phyloP scores from a whole-genome alignment of 345 rosid species.

The Eucalyptus coolabah region DNA sequence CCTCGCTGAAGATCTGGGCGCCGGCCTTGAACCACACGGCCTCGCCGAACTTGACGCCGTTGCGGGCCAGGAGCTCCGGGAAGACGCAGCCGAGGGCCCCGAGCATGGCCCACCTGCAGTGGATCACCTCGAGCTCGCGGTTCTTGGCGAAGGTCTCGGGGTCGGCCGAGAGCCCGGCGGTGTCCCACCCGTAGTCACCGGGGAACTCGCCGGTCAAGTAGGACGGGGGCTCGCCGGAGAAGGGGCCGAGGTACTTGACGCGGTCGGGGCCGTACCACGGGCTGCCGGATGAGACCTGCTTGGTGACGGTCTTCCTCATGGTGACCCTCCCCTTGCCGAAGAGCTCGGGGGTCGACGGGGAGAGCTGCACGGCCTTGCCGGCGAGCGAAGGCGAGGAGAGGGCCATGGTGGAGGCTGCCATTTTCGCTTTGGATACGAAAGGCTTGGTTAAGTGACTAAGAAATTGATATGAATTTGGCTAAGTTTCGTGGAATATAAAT shows the following conservation, averaged over 20 bases:
- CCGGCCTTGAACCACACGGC: slow-evolving; percentile 17
- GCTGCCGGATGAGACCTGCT: slow-evolving; percentile 1
- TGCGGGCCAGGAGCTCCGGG: slow-evolving; percentile 12
- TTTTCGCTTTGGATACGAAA: not conserved
- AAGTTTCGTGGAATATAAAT: not conserved
- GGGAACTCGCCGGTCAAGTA: slow-evolving; percentile 14
- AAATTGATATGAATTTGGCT: not conserved
- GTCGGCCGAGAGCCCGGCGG: slow-evolving; percentile 8
- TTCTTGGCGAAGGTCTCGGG: slow-evolving; percentile 16
- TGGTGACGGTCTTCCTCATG: slow-evolving; percentile 2
- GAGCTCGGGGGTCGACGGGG: not conserved
- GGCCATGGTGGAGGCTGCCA: slow-evolving; percentile 14
- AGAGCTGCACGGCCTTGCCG: slow-evolving; percentile 6
- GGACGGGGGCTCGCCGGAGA: slow-evolving; percentile 8
- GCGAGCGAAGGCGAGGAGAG: slow-evolving; percentile 9
- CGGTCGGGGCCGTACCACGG: slow-evolving; percentile 17
- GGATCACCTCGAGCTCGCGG: slow-evolving; percentile 15
- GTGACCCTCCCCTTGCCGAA: not conserved
- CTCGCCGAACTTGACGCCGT: slow-evolving; percentile 13
- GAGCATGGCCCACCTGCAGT: slow-evolving; percentile 8
- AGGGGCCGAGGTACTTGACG: slow-evolving; percentile 10
- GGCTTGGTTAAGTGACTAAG: not conserved
- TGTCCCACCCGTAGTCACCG: slow-evolving; percentile 18
- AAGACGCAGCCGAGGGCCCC: slow-evolving; percentile 7
- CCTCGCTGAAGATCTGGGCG: slow-evolving; percentile 11